Evolutionary conservation across 768 basidiomycete genomes (phyloP), one percentile per base, ranked within the genome.

Genomic region (Suillus spraguei): DNA sequence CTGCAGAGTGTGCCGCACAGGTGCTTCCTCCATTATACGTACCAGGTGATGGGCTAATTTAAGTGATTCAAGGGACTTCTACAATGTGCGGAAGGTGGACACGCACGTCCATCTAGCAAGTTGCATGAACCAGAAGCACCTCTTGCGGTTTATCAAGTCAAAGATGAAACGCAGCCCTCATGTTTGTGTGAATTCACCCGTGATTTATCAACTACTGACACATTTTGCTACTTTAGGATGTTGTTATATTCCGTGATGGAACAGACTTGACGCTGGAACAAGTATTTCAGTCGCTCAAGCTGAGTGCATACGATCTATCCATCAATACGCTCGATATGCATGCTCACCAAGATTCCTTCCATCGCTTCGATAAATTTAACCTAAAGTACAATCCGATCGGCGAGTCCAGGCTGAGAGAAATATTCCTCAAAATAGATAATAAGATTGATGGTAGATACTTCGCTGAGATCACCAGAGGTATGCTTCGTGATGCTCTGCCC

Each of bases 281-380:
- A 79, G 97, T 99, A n/a, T 99, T 99, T 78, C 85, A 97, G 71
- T 96, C 94, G 14, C 85, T 99, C 35, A 89, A 96, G 68, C 81
- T 99, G 46, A 96, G 92, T 1, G 97, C 97, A 2, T 99, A 99
- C 74, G 97, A 99, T 68, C 84, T 99, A 39, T 97, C 95, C 13
- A 99, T 99, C 72, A 97, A 99, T 72, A 99, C 97, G 4, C 85
- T 99, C 46, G 97, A 99, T 72, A 99, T 99, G 97, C 97, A 99
- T 66, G 97, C 97, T 0, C 97, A 99, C 75, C 91, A 93, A 66
- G 96, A 97, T 71, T 93, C 95, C 2, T 99, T 99, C 83, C 97
- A 99, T 75, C 91, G 97, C 16, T 99, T 97, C 72, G 97, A 97
- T 79, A 95, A 97, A 72, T 99, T 99, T 80, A 99, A 99, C 69